Conservation (phyloP, 2,329 filamentous ascomycete genomes). For the Davidsoniella eucalypti region DNA sequence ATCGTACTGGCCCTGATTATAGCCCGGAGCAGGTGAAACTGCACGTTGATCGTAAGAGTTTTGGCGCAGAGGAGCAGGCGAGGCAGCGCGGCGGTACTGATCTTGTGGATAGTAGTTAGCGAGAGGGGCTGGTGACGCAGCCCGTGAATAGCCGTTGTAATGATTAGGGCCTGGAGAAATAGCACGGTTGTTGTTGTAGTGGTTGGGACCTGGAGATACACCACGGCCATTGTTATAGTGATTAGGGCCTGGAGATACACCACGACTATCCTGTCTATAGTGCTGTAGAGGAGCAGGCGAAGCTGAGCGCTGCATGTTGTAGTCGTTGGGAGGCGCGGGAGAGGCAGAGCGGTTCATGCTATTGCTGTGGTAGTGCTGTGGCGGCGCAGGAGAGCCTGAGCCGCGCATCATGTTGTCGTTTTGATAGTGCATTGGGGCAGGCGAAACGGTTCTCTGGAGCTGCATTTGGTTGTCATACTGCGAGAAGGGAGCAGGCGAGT, state of each 20-base stretch:
- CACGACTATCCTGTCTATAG: slow-evolving; percentile 19
- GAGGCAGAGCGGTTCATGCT: slow-evolving; percentile 14
- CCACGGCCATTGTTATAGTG: slow-evolving; percentile 18
- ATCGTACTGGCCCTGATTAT: slow-evolving; percentile 10
- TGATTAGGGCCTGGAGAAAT: slow-evolving; percentile 19
- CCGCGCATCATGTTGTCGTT: slow-evolving; percentile 11
- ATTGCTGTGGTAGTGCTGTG: slow-evolving; percentile 5
- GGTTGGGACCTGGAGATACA: slow-evolving; percentile 25
- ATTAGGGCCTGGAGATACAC: slow-evolving; percentile 19
- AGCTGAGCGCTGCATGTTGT: slow-evolving; percentile 16
- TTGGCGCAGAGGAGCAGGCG: slow-evolving; percentile 12
- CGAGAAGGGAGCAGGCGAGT: slow-evolving; percentile 17
- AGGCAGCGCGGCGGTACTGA: slow-evolving; percentile 18
- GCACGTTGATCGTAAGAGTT: slow-evolving; percentile 12
- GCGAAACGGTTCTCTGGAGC: slow-evolving; percentile 23
- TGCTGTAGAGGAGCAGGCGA: slow-evolving; percentile 9
- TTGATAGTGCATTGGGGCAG: slow-evolving; percentile 21
- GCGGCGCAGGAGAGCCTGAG: slow-evolving; percentile 11
- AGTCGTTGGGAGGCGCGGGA: slow-evolving; percentile 15
- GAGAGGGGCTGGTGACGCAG: slow-evolving; percentile 25
- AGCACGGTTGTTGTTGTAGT: slow-evolving; percentile 14
- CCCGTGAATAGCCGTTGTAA: slow-evolving; percentile 18
- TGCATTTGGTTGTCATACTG: slow-evolving; percentile 16
- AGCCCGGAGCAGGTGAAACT: slow-evolving; percentile 4
- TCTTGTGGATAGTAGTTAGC: slow-evolving; percentile 13